Base-by-base conservation (phyloP, 345 rosid genomes). In the Turritis glabra region DNA sequence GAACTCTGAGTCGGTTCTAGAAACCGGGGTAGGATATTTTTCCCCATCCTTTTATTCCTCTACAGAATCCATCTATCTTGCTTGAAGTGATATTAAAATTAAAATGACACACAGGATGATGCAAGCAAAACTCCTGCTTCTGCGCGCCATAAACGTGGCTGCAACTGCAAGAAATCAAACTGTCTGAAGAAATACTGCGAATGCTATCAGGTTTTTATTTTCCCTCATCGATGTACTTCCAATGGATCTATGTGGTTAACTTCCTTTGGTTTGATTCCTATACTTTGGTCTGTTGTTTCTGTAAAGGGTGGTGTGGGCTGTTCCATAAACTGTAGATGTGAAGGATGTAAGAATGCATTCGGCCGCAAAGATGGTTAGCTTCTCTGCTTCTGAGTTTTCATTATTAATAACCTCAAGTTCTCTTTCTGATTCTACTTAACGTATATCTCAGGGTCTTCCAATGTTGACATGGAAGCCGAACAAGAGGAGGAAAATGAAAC, bases 101-200 rank as follows among this genome's bases (percentile, higher is more conserved):
- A 22, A 47, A n/a, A 64, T 76, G 46, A 19, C 27, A 48, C 47
- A 71, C 85, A 90, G 99, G 97, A 92, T 12, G 97, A 95, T 47
- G 77, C 84, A 47, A 87, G 66, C 80, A 85, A 86, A 82, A 92
- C 97, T 21, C 99, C 97, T 27, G 93, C 97, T 73, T 95, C 99
- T 25, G 97, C 97, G 14, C 88, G 98, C 21, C 99, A 95, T 75
- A 92, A 92, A 82, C 83, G 95, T 79, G 99, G 99, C 35, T 95
- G 99, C 88, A 92, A 90, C 84, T 95, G 99, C 89, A 95, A 95
- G 84, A 95, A 90, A 73, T 95, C 99, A 40, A 85, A 80, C 77
- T 95, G 99, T 80, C 81, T 89, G 46, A 95, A 95, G 86, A 95
- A 95, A 83, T 95, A 95, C 72, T 95, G 99, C 5, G 99, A 95